Percentiles rank a stretch among this genome's conserved stretches.
These are phyloP conservation scores for Peronospora belbahrii DNA, from an alignment of 352 stramenopile genomes.

Conservation along the genomic window DNA sequence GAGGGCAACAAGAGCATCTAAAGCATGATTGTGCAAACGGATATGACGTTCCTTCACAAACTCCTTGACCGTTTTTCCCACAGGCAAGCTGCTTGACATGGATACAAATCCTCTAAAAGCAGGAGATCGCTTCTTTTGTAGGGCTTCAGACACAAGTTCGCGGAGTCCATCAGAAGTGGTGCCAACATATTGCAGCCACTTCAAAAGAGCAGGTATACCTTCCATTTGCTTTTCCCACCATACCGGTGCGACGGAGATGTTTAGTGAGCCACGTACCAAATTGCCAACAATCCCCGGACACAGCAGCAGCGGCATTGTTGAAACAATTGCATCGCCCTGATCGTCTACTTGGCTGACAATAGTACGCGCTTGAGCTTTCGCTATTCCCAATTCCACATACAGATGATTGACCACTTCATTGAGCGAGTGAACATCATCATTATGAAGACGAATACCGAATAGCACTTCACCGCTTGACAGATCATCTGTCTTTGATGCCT, in stretches of 20 bases:
- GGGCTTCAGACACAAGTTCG: conserved; percentile 55
- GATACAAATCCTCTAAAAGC: conserved; percentile 27
- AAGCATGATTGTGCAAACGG: conserved; percentile 27
- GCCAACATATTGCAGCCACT: conserved; percentile 72
- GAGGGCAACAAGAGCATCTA: conserved; percentile 18
- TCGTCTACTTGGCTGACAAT: conserved; percentile 55
- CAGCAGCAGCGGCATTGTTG: conserved; percentile 34
- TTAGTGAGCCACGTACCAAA: conserved; percentile 55
- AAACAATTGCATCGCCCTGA: conserved; percentile 44
- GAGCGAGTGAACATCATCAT: conserved; percentile 77
- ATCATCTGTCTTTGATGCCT: conserved; percentile 6
- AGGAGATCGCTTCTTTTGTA: conserved; percentile 42
- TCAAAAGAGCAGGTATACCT: conserved; percentile 38
- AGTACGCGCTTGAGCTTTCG: conserved; percentile 39
- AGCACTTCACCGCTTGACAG: conserved; percentile 8
- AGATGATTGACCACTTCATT: conserved; percentile 69
- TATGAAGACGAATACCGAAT: conserved; percentile 72
- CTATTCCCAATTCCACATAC: conserved; percentile 41
- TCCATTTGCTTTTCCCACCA: conserved; percentile 72
- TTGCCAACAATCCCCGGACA: conserved; percentile 41
- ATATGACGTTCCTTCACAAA: conserved; percentile 33
- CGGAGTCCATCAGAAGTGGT: conserved; percentile 61
- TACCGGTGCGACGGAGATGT: conserved; percentile 53
- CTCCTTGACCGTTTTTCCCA: conserved; percentile 24
- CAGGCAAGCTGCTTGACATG: conserved; percentile 22